Evolutionary conservation across 345 rosid genomes (phyloP).

Genomic region (Punica granatum): DNA sequence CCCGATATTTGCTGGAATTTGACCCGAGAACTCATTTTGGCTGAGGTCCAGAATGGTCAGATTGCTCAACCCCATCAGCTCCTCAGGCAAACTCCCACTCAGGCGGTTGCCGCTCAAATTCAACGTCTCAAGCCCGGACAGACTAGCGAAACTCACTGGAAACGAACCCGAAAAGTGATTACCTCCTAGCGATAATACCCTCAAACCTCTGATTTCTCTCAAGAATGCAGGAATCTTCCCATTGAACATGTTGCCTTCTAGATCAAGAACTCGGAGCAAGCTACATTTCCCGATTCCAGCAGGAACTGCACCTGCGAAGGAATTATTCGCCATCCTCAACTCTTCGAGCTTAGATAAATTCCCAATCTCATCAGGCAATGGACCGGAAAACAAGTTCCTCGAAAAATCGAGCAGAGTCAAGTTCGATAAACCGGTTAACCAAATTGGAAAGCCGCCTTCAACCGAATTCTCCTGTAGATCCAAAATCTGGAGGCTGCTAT

Average conservation of each 20-base stretch:
- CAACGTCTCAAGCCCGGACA: constrained; percentile 44
- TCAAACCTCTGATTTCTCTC: constrained; percentile 48
- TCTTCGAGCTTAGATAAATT: constrained; percentile 44
- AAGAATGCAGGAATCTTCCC: constrained; percentile 63
- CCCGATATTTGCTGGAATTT: constrained; percentile 46
- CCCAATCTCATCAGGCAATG: constrained; percentile 55
- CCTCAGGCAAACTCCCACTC: constrained; percentile 58
- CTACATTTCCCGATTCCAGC: constrained; percentile 54
- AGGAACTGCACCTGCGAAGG: constrained; percentile 53
- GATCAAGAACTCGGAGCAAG: constrained; percentile 50
- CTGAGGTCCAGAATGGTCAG: constrained; percentile 69
- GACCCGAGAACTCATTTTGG: constrained; percentile 47
- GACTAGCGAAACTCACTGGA: constrained; percentile 42
- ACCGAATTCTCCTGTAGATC: constrained; percentile 59
- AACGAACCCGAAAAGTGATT: constrained; percentile 62
- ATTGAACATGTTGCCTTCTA: constrained; percentile 56
- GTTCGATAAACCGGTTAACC: constrained; percentile 44
- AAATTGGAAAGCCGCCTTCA: constrained; percentile 48
- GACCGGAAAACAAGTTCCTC: constrained; percentile 56
- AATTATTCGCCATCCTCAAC: constrained; percentile 63
- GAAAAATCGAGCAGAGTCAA: constrained; percentile 60
- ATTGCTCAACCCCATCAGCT: constrained; percentile 43
- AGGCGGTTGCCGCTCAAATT: constrained; percentile 46
- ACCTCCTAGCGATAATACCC: constrained; percentile 47
- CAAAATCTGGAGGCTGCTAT: constrained; percentile 43